These are phyloP conservation scores for Cordyceps pruinosa DNA, from an alignment of 2,329 filamentous ascomycete genomes.

Conservation along the genomic window DNA sequence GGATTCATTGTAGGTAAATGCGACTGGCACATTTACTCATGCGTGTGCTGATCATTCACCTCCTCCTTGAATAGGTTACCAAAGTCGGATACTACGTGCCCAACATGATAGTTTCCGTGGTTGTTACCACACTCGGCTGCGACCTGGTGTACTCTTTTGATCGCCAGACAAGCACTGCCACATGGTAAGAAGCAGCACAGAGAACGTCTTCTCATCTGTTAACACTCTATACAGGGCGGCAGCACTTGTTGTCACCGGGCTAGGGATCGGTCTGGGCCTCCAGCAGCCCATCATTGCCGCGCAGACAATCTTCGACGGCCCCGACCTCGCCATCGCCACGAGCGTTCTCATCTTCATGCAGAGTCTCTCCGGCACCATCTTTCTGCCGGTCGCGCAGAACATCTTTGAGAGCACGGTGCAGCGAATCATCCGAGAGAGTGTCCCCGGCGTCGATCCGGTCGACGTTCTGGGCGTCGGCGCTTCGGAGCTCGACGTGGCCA, in stretches of 20 bases:
- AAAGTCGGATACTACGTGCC: slow-evolving; percentile 12
- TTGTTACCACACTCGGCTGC: not conserved
- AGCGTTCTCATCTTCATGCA: slow-evolving; percentile 13
- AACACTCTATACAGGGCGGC: not conserved
- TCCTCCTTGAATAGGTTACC: not conserved
- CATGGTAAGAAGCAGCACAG: not conserved
- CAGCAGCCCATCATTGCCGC: slow-evolving; percentile 15
- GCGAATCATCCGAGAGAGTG: not conserved
- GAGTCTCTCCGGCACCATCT: slow-evolving; percentile 11
- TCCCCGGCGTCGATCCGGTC: not conserved
- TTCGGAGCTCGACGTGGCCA: not conserved
- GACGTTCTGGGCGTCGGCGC: slow-evolving; percentile 4
- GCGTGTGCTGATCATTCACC: not conserved
- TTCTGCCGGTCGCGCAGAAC: slow-evolving; percentile 16
- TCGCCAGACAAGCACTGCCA: not conserved
- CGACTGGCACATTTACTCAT: too few relatives aligned
- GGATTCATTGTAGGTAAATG: not conserved
- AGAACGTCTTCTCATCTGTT: not conserved
- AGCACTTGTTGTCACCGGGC: not conserved
- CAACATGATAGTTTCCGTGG: not conserved
- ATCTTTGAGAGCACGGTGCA: slow-evolving; percentile 4
- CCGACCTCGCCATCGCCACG: slow-evolving; percentile 15
- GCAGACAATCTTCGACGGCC: slow-evolving; percentile 14
- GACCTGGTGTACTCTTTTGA: not conserved
- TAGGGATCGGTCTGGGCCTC: slow-evolving; percentile 13